Base-by-base conservation (phyloP, 176 grass and related monocot species). In the Olyra latifolia region DNA sequence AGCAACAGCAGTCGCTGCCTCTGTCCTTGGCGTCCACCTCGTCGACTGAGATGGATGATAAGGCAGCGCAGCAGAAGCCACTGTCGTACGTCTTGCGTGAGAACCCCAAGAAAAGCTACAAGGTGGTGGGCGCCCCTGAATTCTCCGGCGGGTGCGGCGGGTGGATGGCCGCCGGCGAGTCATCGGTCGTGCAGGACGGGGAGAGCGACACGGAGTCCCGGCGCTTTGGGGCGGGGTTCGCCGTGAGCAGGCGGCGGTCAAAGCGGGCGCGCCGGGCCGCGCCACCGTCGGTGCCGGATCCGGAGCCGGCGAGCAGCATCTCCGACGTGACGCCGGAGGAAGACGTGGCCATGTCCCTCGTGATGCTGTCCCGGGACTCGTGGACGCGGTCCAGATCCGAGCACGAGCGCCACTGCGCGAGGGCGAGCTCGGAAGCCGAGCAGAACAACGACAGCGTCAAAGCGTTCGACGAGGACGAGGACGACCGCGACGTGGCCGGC, bases 341-440 rank as follows among this genome's bases (percentile, higher is more conserved):
- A 68, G 93, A 95, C 68, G 88, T 95, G 50, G 97, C 92, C 55
- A 82, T 89, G 78, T 95, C 90, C 7, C 84, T 95, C 14, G 86
- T 99, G 71, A 88, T 99, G 84, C 93, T 99, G 48, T 99, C 97
- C 13, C 97, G 88, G 55, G 97, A 95, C 79, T 89, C 79, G 57
- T 93, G 93, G 96, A 30, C 69, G 44, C 84, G 74, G 24, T 65
- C 71, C 83, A 83, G 69, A 55, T 61, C 91, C 49, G 55, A 80
- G 20, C 38, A 39, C 25, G 65, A 80, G 76, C 30, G 22, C 50
- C 65, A 32, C 28, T 70, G 62, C 27, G 62, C 10, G 66, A 54
- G 30, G 11, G 52, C 75, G 74, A 91, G 48, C 58, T 85, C 59
- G 27, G 72, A 85, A 8, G 70, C 73, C 7, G 74, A 85, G 86